Conservation (phyloP, 257 asterid species). For the Nicotiana sylvestris region DNA sequence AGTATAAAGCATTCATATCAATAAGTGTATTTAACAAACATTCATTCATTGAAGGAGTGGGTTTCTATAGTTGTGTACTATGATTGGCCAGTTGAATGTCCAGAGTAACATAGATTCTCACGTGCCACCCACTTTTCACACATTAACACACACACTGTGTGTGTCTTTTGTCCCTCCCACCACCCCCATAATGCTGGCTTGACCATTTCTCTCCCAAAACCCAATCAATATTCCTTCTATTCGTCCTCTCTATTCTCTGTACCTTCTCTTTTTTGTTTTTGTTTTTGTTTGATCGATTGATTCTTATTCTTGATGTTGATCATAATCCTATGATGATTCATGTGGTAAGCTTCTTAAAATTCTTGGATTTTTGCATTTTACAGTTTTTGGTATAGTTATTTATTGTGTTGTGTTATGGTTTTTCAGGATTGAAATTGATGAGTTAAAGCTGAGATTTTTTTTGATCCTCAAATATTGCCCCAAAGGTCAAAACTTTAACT, state of each 20-base stretch:
- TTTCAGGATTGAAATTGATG: not conserved
- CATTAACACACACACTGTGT: slow-evolving; percentile 9
- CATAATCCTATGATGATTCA: slow-evolving; percentile 21
- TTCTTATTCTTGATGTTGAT: slow-evolving; percentile 12
- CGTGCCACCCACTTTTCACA: not conserved
- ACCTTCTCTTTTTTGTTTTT: not conserved
- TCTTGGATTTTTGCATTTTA: not conserved
- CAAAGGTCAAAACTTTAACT: not conserved
- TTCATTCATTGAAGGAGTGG: not conserved
- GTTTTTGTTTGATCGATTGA: slow-evolving; percentile 18
- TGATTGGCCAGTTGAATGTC: not conserved
- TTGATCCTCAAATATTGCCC: not conserved
- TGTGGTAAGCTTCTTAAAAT: slow-evolving; percentile 27
- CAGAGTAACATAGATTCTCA: not conserved
- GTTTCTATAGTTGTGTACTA: not conserved
- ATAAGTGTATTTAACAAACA: too few relatives aligned
- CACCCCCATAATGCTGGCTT: slow-evolving; percentile 19
- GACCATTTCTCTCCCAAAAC: slow-evolving; percentile 27
- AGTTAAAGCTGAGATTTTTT: not conserved
- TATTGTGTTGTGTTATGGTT: not conserved
- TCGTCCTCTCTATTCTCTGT: slow-evolving; percentile 1
- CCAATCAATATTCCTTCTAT: slow-evolving; percentile 42
- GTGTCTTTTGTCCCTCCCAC: not conserved
- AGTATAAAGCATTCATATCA: too few relatives aligned
- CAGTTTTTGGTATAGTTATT: not conserved